phyloP scores from a whole-genome alignment of 495 filamentous ascomycete species.

The Penicillium crystallinum region DNA sequence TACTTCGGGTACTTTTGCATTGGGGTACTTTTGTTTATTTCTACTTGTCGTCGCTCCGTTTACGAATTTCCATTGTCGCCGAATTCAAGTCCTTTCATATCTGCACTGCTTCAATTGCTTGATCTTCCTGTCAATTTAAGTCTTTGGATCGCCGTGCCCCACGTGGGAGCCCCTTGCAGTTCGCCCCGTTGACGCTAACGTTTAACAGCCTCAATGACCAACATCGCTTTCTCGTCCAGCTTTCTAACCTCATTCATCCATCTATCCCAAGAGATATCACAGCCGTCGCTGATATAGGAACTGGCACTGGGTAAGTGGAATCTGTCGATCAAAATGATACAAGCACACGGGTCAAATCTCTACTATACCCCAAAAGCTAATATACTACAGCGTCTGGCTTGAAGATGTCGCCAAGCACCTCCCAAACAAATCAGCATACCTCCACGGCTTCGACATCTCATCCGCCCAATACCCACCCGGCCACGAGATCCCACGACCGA shows the following conservation, averaged over 20 bases:
- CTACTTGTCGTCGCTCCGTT: too few relatives aligned
- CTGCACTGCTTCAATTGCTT: background rate
- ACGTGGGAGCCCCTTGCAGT: background rate
- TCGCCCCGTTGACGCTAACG: background rate
- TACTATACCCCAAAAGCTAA: too few relatives aligned
- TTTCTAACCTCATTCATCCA: conserved; percentile 24
- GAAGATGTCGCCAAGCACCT: conserved; percentile 12
- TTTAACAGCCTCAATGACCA: conserved; percentile 22
- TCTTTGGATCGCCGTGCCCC: too few relatives aligned
- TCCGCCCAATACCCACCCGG: conserved; percentile 21
- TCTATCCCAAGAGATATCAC: conserved; percentile 23
- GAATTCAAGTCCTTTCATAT: too few relatives aligned
- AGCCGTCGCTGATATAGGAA: conserved; percentile 32
- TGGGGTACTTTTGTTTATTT: background rate
- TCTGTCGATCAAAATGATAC: too few relatives aligned
- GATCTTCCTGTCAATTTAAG: background rate
- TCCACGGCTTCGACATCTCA: conserved; percentile 38
- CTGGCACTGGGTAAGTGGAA: conserved; percentile 33
- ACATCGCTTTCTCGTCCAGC: conserved; percentile 18
- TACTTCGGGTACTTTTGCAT: background rate
- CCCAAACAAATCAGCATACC: conserved; percentile 10
- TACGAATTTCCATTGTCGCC: too few relatives aligned
- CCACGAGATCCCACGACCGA: background rate
- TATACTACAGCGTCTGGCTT: conserved; percentile 22
- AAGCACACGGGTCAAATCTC: too few relatives aligned